Percentiles rank a stretch among this genome's conserved stretches.
phyloP scores from a whole-genome alignment of 441 rosid species.

The Cnidoscolus chayamansa region DNA sequence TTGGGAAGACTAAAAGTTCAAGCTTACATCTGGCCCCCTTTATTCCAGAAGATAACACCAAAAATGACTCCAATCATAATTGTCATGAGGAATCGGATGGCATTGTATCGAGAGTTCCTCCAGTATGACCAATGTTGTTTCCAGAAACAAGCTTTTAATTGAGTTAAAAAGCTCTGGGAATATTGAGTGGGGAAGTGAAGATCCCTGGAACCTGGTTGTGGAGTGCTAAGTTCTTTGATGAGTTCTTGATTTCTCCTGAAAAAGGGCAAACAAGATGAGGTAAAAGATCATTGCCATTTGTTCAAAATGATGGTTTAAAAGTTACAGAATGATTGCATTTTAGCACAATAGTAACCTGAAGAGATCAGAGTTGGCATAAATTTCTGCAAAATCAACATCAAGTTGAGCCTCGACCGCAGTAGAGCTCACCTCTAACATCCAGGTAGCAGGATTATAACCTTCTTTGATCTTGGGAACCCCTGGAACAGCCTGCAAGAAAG shows the following conservation, averaged over 20 bases:
- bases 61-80: slow-evolving; percentile 42
- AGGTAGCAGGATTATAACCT: slow-evolving; percentile 63
- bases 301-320: neutral
- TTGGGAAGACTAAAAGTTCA: neutral
- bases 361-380: slow-evolving; percentile 47
- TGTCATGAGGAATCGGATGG: slow-evolving; percentile 48
- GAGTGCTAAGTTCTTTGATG: slow-evolving; percentile 48
- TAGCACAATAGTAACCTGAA: slow-evolving; percentile 33
- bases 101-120: slow-evolving; percentile 55
- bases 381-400: slow-evolving; percentile 50
- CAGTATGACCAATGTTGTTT: slow-evolving; percentile 63
- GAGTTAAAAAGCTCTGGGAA: slow-evolving; percentile 50
- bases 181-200: slow-evolving; percentile 51
- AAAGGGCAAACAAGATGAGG: neutral
- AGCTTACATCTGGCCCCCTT: slow-evolving; percentile 45
- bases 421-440: slow-evolving; percentile 61
- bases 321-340: neutral
- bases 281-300: neutral
- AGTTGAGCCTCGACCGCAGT: slow-evolving; percentile 44
- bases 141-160: slow-evolving; percentile 63
- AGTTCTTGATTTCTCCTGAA: slow-evolving; percentile 53
- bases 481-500: slow-evolving; percentile 40
- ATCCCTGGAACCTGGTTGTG: slow-evolving; percentile 43
- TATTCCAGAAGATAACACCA: slow-evolving; percentile 53
- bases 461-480: slow-evolving; percentile 52